Evolutionary conservation across 192 early-diverging fungal species (phyloP).

Genomic region (Podila epigama): DNA sequence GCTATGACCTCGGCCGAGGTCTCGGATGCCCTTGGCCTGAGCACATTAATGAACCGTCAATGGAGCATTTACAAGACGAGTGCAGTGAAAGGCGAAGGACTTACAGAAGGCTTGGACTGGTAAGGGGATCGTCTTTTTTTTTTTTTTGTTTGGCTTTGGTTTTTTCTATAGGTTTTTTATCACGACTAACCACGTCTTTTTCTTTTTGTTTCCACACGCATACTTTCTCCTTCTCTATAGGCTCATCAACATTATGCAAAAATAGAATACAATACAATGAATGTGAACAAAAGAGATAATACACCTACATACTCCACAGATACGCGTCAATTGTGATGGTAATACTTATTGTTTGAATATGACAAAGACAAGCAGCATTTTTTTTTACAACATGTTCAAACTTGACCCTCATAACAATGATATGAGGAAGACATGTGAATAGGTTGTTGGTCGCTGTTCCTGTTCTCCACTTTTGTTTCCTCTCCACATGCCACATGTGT

Average conservation of each 20-base stretch:
- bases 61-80: constrained; percentile 96
- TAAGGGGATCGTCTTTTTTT: constrained; percentile 51
- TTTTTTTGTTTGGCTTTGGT: neutral
- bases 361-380: no score
- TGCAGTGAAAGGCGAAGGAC: constrained; percentile 93
- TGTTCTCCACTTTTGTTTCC: no score
- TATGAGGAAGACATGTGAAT: no score
- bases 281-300: neutral
- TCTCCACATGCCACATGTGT: no score
- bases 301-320: no score
- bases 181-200: neutral
- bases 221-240: constrained; percentile 7
- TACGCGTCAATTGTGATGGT: no score
- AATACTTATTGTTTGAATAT: no score
- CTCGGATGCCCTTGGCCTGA: constrained; percentile 84
- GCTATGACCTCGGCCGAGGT: constrained; percentile 93
- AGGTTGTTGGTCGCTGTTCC: no score
- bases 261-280: constrained; percentile 6
- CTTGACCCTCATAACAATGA: no score
- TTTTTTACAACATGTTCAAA: no score
- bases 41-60: constrained; percentile 84
- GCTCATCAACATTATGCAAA: constrained; percentile 46
- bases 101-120: constrained; percentile 95
- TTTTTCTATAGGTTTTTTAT: neutral
- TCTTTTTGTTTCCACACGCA: neutral